Base-by-base conservation (phyloP, 1,284 basidiomycete species). In the Fomitopsis schrenkii region DNA sequence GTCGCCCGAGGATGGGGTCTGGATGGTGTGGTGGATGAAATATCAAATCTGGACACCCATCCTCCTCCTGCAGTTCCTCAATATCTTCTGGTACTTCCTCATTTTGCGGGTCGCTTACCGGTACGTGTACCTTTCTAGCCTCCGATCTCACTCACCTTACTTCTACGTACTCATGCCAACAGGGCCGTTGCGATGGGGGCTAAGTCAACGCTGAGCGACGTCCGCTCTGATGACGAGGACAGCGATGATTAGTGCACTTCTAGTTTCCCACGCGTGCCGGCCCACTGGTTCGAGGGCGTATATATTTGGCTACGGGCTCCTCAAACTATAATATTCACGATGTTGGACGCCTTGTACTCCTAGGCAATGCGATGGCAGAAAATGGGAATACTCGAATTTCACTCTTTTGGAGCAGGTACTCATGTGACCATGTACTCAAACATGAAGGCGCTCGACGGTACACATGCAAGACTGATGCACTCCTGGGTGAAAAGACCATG, bases 71-170 rank as follows among this genome's bases (percentile, higher is more conserved):
- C 94, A 95, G 73, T 69, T 85, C 63, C 81, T 98, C 69, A 97
- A 97, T 72, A 66, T 96, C 22, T 97, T 97, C 79, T 97, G 94
- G 94, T 95, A 93, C 73, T 86, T 81, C 74, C 79, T 94, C 52
- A 94, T 96, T 70, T 76, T 84, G 73, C 85, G 92, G 58, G 89
- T 97, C 62, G 71, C 82, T 15, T 70, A 74, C 57, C 77, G 83
- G 84, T 86, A 66, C 56, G 80, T 71, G 7, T 1, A 58, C 35
- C 35, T n/a, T 3, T 33, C 30, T 33, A 33, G 8, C 17, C 26
- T 45, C 55, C 36, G 15, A 33, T 40, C 53, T 7, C 10, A 33
- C 15, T 48, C 30, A 28, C 22, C 28, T 41, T 5, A 58, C 42
- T 7, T 55, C 38, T 44, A 26, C 55, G 28, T 45, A 22, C 41